Evolutionary conservation across 495 filamentous ascomycete species (phyloP).

Genomic region (Talaromyces ruber): DNA sequence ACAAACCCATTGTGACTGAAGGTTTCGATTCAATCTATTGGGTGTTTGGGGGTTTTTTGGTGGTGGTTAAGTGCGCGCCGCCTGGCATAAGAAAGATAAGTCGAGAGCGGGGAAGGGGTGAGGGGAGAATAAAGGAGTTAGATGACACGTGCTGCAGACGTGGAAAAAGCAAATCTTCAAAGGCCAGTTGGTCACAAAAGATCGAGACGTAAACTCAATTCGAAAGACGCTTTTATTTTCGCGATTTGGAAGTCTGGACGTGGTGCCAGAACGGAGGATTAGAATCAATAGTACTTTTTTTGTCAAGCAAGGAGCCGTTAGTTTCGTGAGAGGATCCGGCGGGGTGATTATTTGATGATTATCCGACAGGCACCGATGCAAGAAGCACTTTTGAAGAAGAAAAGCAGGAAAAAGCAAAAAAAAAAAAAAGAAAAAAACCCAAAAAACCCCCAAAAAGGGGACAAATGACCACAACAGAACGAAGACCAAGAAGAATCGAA

Average conservation of each 20-base stretch:
- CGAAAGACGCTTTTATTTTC: background rate
- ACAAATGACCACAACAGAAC: background rate
- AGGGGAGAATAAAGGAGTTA: background rate
- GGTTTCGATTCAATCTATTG: background rate
- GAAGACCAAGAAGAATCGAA: background rate
- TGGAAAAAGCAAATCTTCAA: background rate
- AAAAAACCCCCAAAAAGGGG: too few relatives aligned
- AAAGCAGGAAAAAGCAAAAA: background rate
- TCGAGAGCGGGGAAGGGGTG: background rate
- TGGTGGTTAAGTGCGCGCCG: background rate
- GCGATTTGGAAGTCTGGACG: background rate
- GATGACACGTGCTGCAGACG: background rate
- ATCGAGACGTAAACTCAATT: background rate
- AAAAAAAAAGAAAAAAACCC: too few relatives aligned
- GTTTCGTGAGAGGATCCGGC: background rate
- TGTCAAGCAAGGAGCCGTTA: background rate
- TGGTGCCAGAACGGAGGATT: background rate
- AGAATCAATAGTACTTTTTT: background rate
- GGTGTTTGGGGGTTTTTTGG: background rate
- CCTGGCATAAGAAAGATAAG: background rate
- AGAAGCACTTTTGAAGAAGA: background rate
- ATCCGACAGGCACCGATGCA: background rate
- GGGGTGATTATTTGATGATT: background rate
- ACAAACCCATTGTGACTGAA: slow-evolving; percentile 47
- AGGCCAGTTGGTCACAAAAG: background rate